Evolutionary conservation across 495 filamentous ascomycete species (phyloP).

Genomic region (Podospora didyma): DNA sequence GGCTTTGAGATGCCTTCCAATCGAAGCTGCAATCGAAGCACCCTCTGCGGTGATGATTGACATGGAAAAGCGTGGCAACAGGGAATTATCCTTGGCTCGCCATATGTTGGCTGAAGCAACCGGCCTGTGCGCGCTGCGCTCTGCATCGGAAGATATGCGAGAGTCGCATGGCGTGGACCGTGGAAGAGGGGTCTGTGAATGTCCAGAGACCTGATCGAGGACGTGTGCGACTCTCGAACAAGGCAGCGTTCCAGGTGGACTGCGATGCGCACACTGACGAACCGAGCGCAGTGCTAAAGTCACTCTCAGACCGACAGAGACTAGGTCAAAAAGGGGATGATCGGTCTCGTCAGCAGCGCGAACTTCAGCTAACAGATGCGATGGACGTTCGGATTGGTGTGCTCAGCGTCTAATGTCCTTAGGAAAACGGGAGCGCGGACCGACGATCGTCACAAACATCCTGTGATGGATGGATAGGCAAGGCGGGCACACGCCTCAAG

Average conservation of each 20-base stretch:
- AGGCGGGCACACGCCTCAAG: too few relatives aligned
- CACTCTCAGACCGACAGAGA: not conserved
- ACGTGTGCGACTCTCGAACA: not conserved
- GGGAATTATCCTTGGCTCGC: constrained; percentile 21
- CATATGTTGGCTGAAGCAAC: constrained; percentile 12
- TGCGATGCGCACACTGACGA: too few relatives aligned
- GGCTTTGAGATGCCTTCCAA: not conserved
- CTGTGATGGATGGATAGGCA: too few relatives aligned
- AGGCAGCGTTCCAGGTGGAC: too few relatives aligned
- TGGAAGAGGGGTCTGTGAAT: constrained; percentile 1
- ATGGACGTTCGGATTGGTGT: too few relatives aligned
- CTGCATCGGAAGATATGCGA: constrained; percentile 18
- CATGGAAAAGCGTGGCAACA: constrained; percentile 16
- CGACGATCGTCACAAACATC: too few relatives aligned
- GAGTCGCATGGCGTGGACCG: constrained; percentile 8
- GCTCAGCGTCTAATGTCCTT: too few relatives aligned
- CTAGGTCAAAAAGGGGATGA: too few relatives aligned
- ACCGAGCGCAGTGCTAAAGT: too few relatives aligned
- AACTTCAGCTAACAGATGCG: too few relatives aligned
- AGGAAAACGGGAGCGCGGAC: too few relatives aligned
- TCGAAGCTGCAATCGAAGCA: not conserved
- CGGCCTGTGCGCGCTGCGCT: constrained; percentile 14
- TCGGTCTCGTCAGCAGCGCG: too few relatives aligned
- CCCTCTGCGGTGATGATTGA: constrained; percentile 1
- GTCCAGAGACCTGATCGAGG: not conserved